Percentiles rank a stretch among this genome's conserved stretches.
Evolutionary conservation across 768 basidiomycete genomes (phyloP).

Genomic region (Boletus tomentosulus): DNA sequence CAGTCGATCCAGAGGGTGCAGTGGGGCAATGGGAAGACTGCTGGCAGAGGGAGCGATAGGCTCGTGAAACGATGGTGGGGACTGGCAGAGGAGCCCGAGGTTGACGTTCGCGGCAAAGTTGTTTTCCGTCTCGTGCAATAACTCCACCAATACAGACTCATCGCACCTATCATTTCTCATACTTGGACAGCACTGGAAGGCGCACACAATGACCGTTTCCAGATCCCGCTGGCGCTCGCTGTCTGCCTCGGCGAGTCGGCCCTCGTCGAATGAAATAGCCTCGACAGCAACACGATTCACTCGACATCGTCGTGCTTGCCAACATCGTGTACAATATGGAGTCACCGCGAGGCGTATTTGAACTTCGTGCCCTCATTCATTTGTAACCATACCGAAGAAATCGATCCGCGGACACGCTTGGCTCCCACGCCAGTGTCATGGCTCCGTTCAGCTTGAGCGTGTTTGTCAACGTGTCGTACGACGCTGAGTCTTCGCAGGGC

Average conservation of each 20-base stretch:
- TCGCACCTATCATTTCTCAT: no score
- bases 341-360: no score
- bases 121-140: background rate
- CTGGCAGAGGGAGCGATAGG: background rate
- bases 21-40: conserved; percentile 46
- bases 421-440: no score
- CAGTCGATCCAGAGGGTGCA: conserved; percentile 55
- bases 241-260: conserved; percentile 46
- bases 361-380: no score
- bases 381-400: no score
- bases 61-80: no score
- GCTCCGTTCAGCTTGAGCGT: conserved; percentile 4
- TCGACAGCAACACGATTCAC: conserved; percentile 20
- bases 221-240: conserved; percentile 56
- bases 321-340: no score
- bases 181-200: background rate
- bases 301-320: conserved; percentile 10
- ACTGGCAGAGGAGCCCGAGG: background rate
- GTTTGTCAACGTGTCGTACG: conserved; percentile 30
- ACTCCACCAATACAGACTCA: no score
- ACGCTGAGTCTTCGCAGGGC: conserved; percentile 20
- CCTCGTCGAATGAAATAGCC: conserved; percentile 4
- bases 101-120: conserved; percentile 6
- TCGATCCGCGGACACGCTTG: no score
- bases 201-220: conserved; percentile 32